Conservation (phyloP, 768 basidiomycete species). For the Cyathus striatus region DNA sequence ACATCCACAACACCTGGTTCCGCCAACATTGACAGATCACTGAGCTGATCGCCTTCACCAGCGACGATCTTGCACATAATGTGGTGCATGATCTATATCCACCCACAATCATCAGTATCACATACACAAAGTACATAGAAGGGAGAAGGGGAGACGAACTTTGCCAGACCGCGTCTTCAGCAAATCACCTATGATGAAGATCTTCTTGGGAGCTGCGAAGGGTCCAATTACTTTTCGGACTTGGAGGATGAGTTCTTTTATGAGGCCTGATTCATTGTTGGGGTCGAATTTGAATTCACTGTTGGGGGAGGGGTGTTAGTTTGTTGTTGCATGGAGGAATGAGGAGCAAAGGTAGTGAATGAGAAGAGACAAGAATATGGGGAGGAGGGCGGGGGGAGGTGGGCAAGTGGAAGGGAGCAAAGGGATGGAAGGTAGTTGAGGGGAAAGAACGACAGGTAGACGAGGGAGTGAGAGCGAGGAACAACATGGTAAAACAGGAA, state of each 20-base stretch:
- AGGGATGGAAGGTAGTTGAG: no score
- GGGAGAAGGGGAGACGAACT: conserved; percentile 36
- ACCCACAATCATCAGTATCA: neutral
- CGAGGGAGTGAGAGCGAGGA: no score
- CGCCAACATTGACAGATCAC: conserved; percentile 90
- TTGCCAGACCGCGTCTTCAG: conserved; percentile 96
- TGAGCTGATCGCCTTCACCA: conserved; percentile 92
- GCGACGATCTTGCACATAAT: conserved; percentile 96
- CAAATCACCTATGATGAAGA: conserved; percentile 76
- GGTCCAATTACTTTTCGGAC: conserved; percentile 98
- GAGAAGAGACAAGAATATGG: no score
- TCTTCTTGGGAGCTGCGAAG: conserved; percentile 94
- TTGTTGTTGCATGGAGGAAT: no score
- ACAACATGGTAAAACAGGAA: no score
- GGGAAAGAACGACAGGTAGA: no score
- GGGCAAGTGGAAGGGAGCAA: no score
- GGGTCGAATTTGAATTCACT: conserved; percentile 80
- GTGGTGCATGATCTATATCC: conserved; percentile 81
- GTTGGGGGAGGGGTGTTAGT: no score
- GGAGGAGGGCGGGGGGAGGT: no score
- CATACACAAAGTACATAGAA: neutral
- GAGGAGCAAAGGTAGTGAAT: no score
- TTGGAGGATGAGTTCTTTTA: conserved; percentile 89
- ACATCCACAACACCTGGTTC: conserved; percentile 83
- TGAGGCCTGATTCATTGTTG: conserved; percentile 60